Conservation (phyloP, 306 rosid genomes). For the Adenanthera pavonina region DNA sequence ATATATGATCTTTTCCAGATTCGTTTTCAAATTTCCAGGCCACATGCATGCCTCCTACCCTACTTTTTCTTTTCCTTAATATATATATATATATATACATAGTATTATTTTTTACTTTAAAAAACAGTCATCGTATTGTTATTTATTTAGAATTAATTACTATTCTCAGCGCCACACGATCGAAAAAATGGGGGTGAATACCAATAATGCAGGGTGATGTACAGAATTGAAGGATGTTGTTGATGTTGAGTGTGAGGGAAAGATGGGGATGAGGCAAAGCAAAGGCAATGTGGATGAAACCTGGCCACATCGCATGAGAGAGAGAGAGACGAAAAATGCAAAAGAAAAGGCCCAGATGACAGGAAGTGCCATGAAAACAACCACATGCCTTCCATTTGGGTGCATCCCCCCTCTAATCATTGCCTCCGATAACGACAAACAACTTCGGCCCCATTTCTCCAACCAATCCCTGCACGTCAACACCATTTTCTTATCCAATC, state of each 20-base stretch:
- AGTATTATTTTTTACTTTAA: too few relatives aligned
- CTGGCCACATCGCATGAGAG: constrained; percentile 55
- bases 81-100: too few relatives aligned
- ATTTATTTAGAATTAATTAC: not conserved
- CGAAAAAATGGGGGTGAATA: not conserved
- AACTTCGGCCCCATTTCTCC: constrained; percentile 55
- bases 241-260: not conserved
- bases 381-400: constrained; percentile 59
- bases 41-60: not conserved
- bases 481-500: constrained; percentile 43
- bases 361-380: constrained; percentile 66
- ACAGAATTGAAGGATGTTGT: not conserved
- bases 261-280: not conserved
- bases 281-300: constrained; percentile 63
- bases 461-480: constrained; percentile 61
- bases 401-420: constrained; percentile 77
- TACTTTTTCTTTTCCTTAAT: too few relatives aligned
- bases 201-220: constrained; percentile 45
- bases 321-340: constrained; percentile 38
- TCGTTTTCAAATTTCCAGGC: constrained; percentile 27
- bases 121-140: not conserved
- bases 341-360: constrained; percentile 28
- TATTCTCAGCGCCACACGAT: constrained; percentile 14
- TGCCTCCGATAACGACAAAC: constrained; percentile 67
- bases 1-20: constrained; percentile 50